Conservation (phyloP, 192 early-diverging fungal genomes). For the Coemansia guatemalensis region DNA sequence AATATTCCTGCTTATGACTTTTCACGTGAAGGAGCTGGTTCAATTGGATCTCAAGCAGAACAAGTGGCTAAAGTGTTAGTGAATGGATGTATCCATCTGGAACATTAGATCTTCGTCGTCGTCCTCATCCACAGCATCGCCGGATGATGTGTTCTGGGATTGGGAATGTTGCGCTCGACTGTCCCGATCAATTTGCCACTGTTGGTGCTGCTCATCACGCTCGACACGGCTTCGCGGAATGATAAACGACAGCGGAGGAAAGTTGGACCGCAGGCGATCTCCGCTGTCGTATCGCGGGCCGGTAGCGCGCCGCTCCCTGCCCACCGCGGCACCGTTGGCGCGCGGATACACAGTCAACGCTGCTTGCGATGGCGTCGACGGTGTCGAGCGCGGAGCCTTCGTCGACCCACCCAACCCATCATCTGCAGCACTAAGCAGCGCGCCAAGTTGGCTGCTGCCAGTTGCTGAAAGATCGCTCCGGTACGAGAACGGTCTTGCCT, state of each 20-base stretch:
- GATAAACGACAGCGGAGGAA: constrained; percentile 50
- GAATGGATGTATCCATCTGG: constrained; percentile 44
- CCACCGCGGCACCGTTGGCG: background rate
- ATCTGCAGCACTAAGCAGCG: constrained; percentile 28
- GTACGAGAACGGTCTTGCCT: constrained; percentile 27
- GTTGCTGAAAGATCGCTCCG: constrained; percentile 31
- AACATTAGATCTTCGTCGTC: constrained; percentile 52
- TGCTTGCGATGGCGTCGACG: constrained; percentile 26
- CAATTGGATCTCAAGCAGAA: background rate
- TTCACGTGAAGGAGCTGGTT: background rate
- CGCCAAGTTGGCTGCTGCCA: constrained; percentile 19
- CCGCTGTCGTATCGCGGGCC: constrained; percentile 2
- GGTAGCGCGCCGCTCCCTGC: background rate
- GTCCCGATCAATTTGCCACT: background rate
- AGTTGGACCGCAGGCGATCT: constrained; percentile 38
- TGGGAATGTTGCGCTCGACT: background rate
- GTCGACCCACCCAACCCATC: background rate
- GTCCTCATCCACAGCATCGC: constrained; percentile 9
- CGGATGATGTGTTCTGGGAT: background rate
- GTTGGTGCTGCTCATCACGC: background rate
- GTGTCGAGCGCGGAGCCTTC: constrained; percentile 35
- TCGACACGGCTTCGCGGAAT: constrained; percentile 40
- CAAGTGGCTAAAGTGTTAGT: background rate
- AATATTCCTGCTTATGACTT: background rate
- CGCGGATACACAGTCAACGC: constrained; percentile 1